phyloP scores from a whole-genome alignment of 441 rosid species.

The Gossypium trilobum region DNA sequence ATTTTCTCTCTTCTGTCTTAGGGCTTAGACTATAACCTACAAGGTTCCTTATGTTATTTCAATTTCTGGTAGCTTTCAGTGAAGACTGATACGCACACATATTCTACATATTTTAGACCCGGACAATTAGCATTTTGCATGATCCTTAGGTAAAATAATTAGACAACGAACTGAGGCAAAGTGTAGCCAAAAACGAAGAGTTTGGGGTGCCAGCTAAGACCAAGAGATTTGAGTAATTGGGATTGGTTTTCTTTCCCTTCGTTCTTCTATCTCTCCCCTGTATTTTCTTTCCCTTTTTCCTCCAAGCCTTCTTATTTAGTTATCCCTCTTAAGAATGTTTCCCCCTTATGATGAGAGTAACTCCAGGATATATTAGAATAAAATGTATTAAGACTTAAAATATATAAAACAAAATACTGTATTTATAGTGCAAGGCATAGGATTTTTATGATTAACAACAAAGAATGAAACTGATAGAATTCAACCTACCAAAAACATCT shows the following conservation, averaged over 20 bases:
- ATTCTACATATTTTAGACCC: too few relatives aligned
- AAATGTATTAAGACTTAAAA: background rate
- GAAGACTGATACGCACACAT: background rate
- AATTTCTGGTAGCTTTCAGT: background rate
- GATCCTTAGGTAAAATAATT: too few relatives aligned
- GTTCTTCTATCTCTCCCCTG: background rate
- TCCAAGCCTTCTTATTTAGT: background rate
- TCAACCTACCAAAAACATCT: conserved; percentile 70
- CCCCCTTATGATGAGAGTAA: background rate
- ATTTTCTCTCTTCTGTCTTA: background rate
- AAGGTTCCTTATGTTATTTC: background rate
- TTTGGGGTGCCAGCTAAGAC: too few relatives aligned
- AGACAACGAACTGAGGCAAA: too few relatives aligned
- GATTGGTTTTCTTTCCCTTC: background rate
- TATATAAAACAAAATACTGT: background rate
- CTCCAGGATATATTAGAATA: background rate
- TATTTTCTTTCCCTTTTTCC: background rate
- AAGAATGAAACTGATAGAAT: conserved; percentile 3
- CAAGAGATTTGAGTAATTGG: background rate
- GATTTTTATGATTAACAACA: conserved; percentile 2
- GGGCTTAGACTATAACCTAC: background rate
- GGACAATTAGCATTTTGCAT: too few relatives aligned
- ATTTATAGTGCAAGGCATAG: background rate
- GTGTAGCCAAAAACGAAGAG: too few relatives aligned
- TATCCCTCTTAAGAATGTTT: background rate